Evolutionary conservation across 2,329 filamentous ascomycete species (phyloP), one percentile per base, ranked within the genome.

Genomic region (Balansia obtecta): DNA sequence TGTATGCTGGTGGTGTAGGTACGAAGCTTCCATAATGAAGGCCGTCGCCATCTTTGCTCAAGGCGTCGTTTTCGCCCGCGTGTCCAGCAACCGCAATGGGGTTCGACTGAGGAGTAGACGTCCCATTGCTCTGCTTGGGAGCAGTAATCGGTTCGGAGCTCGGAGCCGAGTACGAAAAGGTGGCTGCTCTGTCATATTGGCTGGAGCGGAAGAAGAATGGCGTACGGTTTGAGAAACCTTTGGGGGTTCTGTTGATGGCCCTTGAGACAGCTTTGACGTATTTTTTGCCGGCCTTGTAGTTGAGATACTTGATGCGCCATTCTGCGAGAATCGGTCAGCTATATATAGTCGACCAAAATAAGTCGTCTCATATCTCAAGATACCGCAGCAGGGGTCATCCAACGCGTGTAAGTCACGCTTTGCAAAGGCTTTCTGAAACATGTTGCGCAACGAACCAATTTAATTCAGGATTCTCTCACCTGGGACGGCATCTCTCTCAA

Each of bases 251-350:
- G 71, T 78, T 75, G 54, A 93, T 76, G 52, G 88, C 88, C 54
- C 85, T 79, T 22, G 76, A 70, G 48, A 96, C 83, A 51, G 82
- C 82, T 68, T 96, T 97, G 66, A 97, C 76, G 64, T 89, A 85
- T 71, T 96, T 96, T 71, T 97, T 97, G 53, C 89, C 91, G 51
- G 82, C 82, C 76, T 95, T 95, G 75, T 97, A 97, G 68, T 96
- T 82, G 59, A 97, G 77, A 67, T 96, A 97, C 68, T 95, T 95
- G 65, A 83, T 79, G 61, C 86, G 82, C 91, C 91, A 97, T 79
- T 97, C 80, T 83, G 57, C 30, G 13, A 46, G 13, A 46, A 22
- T 15, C 13, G 39, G 52, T 56, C 20, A 56, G 53, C 32, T 27
- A 30, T 15, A 9, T 27, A 30, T 15, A 9, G 30, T 27, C 32